These are phyloP conservation scores for Diutina sp. DNA, from an alignment of 1,139 yeast species.

Conservation along the genomic window DNA sequence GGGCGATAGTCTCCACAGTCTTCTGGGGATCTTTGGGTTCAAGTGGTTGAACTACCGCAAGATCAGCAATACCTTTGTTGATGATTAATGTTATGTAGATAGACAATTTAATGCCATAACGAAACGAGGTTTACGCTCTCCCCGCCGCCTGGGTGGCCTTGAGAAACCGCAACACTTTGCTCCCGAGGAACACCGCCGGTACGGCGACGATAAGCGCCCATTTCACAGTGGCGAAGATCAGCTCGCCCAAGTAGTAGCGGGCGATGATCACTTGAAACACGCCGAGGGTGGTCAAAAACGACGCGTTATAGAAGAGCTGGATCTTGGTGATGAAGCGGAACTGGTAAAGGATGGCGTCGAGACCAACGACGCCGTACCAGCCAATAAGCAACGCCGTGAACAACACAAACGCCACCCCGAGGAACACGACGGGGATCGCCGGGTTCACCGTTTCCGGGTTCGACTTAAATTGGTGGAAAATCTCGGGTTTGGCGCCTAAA, in stretches of 20 bases:
- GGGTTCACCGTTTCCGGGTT: slow-evolving; percentile 45
- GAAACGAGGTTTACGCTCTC: not conserved
- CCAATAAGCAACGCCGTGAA: slow-evolving; percentile 30
- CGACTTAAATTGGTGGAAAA: slow-evolving; percentile 51
- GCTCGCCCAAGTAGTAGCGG: slow-evolving; percentile 55
- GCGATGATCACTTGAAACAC: slow-evolving; percentile 54
- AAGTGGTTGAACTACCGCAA: slow-evolving; percentile 36
- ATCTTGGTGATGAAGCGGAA: slow-evolving; percentile 14
- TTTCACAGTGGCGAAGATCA: slow-evolving; percentile 60
- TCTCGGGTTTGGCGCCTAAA: slow-evolving; percentile 48
- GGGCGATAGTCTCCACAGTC: slow-evolving; percentile 18
- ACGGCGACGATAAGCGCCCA: slow-evolving; percentile 38
- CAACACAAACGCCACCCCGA: slow-evolving; percentile 26
- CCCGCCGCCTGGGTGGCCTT: not conserved
- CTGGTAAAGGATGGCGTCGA: slow-evolving; percentile 7
- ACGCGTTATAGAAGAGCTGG: slow-evolving; percentile 17
- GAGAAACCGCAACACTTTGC: slow-evolving; percentile 17
- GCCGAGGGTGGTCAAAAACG: slow-evolving; percentile 40
- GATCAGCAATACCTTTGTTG: slow-evolving; percentile 30
- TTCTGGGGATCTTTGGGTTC: slow-evolving; percentile 20
- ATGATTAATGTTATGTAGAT: slow-evolving; percentile 3
- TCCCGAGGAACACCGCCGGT: slow-evolving; percentile 55
- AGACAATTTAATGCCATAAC: not conserved
- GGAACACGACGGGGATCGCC: slow-evolving; percentile 41
- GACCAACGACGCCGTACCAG: slow-evolving; percentile 39